Percentiles rank a stretch among this genome's conserved stretches.
phyloP scores from a whole-genome alignment of 2,329 filamentous ascomycete genomes.

The Teratosphaeria epicoccoides region DNA sequence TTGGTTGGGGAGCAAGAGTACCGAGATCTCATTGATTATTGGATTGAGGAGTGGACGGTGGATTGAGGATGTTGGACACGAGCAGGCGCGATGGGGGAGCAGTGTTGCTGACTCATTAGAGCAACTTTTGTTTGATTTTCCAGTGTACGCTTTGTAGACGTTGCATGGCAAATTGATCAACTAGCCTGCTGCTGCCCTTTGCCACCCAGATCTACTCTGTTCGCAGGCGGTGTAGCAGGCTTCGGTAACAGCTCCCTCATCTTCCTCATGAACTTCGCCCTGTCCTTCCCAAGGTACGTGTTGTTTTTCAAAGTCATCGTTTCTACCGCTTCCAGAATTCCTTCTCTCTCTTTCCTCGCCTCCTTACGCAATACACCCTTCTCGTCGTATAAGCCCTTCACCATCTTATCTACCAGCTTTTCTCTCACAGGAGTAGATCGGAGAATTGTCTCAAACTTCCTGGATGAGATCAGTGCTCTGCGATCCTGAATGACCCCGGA shows the following conservation, averaged over 20 bases:
- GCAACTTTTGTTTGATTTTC: not conserved
- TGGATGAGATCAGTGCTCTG: constrained; percentile 4
- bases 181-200: not conserved
- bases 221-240: not conserved
- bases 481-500: constrained; percentile 19
- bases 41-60: constrained; percentile 24
- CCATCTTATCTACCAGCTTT: constrained; percentile 14
- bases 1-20: constrained; percentile 25
- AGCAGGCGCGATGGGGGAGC: not conserved
- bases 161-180: not conserved
- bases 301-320: constrained; percentile 13
- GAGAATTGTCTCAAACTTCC: constrained; percentile 3
- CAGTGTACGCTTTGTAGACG: not conserved
- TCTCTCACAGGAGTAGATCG: constrained; percentile 7
- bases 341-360: constrained; percentile 8
- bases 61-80: constrained; percentile 13
- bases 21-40: constrained; percentile 28
- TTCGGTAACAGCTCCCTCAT: constrained; percentile 15
- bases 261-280: constrained; percentile 24
- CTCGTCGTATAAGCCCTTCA: constrained; percentile 17
- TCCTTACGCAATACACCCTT: constrained; percentile 5
- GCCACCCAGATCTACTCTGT: not conserved
- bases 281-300: constrained; percentile 19
- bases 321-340: constrained; percentile 14
- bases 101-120: no score